Evolutionary conservation across 1,139 yeast species (phyloP).

Genomic region (Yamadazyma diddensiae): DNA sequence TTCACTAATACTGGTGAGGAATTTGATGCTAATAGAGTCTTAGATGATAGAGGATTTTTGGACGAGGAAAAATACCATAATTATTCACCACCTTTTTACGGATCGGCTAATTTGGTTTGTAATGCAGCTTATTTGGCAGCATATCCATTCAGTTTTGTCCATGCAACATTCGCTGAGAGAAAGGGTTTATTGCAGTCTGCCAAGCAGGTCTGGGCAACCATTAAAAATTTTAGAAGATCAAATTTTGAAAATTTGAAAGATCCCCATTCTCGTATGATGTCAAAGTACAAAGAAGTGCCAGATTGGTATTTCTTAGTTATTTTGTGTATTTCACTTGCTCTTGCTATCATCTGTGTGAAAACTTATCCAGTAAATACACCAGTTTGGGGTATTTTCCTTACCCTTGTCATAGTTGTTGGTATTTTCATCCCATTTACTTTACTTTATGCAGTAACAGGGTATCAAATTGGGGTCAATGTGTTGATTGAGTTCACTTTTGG

Average conservation of each 20-base stretch:
- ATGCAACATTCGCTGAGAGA: constrained; percentile 38
- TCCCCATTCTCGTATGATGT: constrained; percentile 56
- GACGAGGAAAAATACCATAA: constrained; percentile 34
- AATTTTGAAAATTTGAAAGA: constrained; percentile 50
- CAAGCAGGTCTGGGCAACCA: constrained; percentile 9
- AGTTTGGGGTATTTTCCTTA: constrained; percentile 55
- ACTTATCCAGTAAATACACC: constrained; percentile 48
- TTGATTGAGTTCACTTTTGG: constrained; percentile 61
- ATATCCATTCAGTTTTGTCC: constrained; percentile 40
- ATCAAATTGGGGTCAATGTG: constrained; percentile 52
- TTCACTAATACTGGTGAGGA: constrained; percentile 30
- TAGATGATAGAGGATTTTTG: constrained; percentile 26
- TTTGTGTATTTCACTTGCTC: constrained; percentile 41
- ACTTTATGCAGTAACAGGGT: constrained; percentile 53
- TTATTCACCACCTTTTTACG: constrained; percentile 55
- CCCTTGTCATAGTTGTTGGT: constrained; percentile 49
- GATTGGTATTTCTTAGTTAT: constrained; percentile 55
- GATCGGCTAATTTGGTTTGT: constrained; percentile 48
- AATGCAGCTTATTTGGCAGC: constrained; percentile 40
- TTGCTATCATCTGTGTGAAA: constrained; percentile 46
- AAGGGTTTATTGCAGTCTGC: constrained; percentile 33
- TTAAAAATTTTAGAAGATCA: constrained; percentile 39
- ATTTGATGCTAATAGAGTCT: constrained; percentile 28
- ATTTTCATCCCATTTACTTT: constrained; percentile 52
- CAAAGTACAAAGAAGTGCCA: constrained; percentile 56